These are phyloP conservation scores for Trichosporon asahii DNA, from an alignment of 1,284 basidiomycete genomes.

Conservation along the genomic window DNA sequence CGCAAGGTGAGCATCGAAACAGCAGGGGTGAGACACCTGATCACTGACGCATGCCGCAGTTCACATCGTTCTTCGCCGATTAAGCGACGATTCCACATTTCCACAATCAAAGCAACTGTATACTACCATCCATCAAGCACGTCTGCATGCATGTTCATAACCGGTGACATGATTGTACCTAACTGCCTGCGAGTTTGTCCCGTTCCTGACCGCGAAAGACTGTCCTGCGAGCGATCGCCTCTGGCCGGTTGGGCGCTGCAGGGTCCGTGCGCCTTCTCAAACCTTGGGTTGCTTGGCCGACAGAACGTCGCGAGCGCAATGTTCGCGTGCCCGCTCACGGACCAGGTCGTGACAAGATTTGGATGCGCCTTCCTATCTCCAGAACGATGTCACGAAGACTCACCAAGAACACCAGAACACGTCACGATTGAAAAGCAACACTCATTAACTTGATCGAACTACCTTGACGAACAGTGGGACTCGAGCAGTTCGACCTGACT, in stretches of 20 bases:
- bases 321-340: not conserved
- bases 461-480: not conserved
- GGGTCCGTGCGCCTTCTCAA: not conserved
- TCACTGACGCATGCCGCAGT: not conserved
- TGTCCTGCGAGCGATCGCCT: not conserved
- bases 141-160: not conserved
- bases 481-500: not conserved
- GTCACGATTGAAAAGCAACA: not conserved
- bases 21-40: not conserved
- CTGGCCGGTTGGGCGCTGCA: not conserved
- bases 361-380: not conserved
- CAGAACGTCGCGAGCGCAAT: not conserved
- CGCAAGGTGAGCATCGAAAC: conserved; percentile 13
- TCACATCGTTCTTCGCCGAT: conserved; percentile 8
- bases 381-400: not conserved
- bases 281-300: not conserved
- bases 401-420: not conserved
- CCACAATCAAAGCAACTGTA: not conserved
- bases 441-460: not conserved
- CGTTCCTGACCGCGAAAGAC: not conserved
- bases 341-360: not conserved
- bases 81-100: not conserved
- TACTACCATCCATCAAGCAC: not conserved
- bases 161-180: not conserved
- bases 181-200: not conserved